phyloP scores from a whole-genome alignment of 192 early-diverging fungal genomes.

The Backusella luteola region DNA sequence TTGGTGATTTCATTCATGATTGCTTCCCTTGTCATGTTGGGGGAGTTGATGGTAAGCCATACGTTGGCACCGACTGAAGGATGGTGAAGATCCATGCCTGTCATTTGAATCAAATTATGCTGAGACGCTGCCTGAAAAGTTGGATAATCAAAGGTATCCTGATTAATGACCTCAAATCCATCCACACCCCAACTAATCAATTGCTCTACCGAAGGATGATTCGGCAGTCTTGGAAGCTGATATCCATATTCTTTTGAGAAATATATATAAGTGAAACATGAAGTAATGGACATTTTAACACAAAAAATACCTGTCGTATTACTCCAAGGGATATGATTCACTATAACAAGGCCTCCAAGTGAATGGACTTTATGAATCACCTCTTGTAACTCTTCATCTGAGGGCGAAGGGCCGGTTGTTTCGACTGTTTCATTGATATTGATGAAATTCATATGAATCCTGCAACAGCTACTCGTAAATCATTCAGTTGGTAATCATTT shows the following conservation, averaged over 20 bases:
- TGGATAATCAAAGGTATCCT: constrained; percentile 55
- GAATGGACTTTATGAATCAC: constrained; percentile 61
- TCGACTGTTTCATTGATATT: constrained; percentile 57
- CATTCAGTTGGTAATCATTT: neutral
- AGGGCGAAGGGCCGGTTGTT: constrained; percentile 49
- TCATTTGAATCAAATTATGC: constrained; percentile 52
- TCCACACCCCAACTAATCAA: constrained; percentile 68
- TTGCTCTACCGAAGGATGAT: constrained; percentile 57
- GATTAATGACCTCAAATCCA: constrained; percentile 68
- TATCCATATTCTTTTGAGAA: constrained; percentile 47
- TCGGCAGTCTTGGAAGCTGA: constrained; percentile 52
- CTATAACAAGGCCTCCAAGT: constrained; percentile 68
- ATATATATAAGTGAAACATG: neutral
- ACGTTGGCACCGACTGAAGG: constrained; percentile 55
- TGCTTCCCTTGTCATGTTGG: constrained; percentile 39
- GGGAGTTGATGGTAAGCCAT: constrained; percentile 60
- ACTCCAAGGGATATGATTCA: constrained; percentile 80
- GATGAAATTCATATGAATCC: constrained; percentile 73
- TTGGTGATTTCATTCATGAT: constrained; percentile 60
- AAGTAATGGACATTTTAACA: neutral
- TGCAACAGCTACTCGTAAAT: constrained; percentile 48
- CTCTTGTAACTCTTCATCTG: constrained; percentile 55
- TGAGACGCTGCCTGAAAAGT: constrained; percentile 53
- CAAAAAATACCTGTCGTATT: constrained; percentile 50
- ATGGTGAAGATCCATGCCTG: constrained; percentile 66